Percentiles rank a stretch among this genome's conserved stretches.
These are phyloP conservation scores for Cryptosporidium bovis DNA, from an alignment of 169 alveolate species.

Conservation along the genomic window DNA sequence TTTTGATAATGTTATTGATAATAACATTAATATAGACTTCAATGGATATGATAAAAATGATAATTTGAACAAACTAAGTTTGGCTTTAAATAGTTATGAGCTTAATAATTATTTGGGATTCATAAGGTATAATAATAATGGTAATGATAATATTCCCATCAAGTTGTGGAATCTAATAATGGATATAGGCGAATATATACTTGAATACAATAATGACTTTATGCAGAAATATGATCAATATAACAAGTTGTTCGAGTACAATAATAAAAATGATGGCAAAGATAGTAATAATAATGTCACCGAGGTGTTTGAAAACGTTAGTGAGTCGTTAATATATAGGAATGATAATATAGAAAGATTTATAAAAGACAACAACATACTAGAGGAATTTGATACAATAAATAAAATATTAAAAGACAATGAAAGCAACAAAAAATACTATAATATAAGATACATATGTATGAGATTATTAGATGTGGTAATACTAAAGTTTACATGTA, in stretches of 20 bases:
- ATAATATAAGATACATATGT: conserved; percentile 21
- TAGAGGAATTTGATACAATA: conserved; percentile 32
- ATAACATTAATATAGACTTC: neutral
- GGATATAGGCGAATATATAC: conserved; percentile 29
- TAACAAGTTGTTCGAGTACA: conserved; percentile 25
- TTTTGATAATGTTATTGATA: neutral
- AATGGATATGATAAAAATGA: neutral
- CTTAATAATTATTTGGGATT: neutral
- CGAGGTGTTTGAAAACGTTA: neutral
- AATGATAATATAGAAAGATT: conserved; percentile 52
- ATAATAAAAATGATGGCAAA: neutral
- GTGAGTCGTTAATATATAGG: conserved; percentile 7
- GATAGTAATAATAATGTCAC: neutral
- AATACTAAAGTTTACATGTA: conserved; percentile 4
- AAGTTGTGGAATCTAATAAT: conserved; percentile 26
- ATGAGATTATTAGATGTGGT: conserved; percentile 17
- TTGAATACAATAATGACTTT: conserved; percentile 18
- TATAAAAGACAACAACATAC: conserved; percentile 6
- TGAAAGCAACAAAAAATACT: neutral
- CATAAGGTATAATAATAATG: too few species aligned
- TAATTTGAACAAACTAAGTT: neutral
- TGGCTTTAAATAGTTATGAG: neutral
- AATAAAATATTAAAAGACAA: neutral
- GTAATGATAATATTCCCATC: neutral
- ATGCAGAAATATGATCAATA: neutral